phyloP scores from a whole-genome alignment of 2,329 filamentous ascomycete genomes.

The Canariomyces notabilis region DNA sequence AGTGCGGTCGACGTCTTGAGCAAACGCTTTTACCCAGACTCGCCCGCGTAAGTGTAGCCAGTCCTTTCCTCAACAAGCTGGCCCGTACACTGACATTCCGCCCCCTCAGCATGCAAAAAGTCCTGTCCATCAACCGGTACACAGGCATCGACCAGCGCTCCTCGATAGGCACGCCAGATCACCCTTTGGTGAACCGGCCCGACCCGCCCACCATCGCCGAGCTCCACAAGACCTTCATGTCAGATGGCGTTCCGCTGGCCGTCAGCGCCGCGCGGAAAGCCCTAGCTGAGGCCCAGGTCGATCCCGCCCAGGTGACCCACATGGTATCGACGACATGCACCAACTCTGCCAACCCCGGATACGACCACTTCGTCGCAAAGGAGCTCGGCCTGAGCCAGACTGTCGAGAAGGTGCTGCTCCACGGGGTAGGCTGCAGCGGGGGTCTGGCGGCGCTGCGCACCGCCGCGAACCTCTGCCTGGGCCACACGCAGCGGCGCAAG shows the following conservation, averaged over 20 bases:
- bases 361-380: constrained; percentile 60
- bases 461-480: constrained; percentile 61
- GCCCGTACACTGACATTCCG: constrained; percentile 2
- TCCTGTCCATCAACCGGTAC: constrained; percentile 58
- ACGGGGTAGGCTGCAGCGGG: constrained; percentile 62
- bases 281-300: constrained; percentile 48
- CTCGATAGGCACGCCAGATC: constrained; percentile 56
- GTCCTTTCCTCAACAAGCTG: background rate
- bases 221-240: constrained; percentile 51
- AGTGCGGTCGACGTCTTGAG: constrained; percentile 48
- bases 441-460: constrained; percentile 58
- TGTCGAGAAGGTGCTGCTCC: constrained; percentile 61
- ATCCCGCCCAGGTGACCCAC: constrained; percentile 55
- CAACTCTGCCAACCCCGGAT: constrained; percentile 64
- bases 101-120: constrained; percentile 52
- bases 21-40: constrained; percentile 54
- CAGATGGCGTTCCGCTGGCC: constrained; percentile 54
- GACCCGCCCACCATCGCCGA: constrained; percentile 50
- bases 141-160: constrained; percentile 61
- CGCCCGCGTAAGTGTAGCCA: constrained; percentile 47
- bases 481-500: constrained; percentile 52
- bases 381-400: constrained; percentile 50
- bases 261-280: constrained; percentile 51
- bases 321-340: constrained; percentile 65
- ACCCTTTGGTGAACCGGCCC: constrained; percentile 55